phyloP scores from a whole-genome alignment of 192 early-diverging fungal genomes.

The Coemansia sp. region DNA sequence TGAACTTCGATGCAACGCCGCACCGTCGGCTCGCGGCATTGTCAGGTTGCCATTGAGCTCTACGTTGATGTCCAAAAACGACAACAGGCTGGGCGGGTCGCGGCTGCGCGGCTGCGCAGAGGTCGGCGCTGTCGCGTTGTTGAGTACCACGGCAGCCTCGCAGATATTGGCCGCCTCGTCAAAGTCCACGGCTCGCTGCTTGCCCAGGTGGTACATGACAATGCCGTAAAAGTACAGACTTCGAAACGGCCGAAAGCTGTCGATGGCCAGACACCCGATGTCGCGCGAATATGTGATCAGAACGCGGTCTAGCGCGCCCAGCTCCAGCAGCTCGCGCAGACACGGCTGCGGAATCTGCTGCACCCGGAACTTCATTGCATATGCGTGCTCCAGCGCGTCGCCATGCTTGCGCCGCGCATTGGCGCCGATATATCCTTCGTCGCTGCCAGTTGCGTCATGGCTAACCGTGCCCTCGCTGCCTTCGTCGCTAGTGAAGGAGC shows the following conservation, averaged over 20 bases:
- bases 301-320: conserved; percentile 31
- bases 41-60: conserved; percentile 1
- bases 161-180: conserved; percentile 15
- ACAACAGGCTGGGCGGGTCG: conserved; percentile 12
- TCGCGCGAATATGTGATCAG: conserved; percentile 15
- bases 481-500: neutral
- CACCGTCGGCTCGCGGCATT: conserved; percentile 6
- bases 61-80: conserved; percentile 21
- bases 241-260: conserved; percentile 33
- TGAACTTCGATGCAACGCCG: neutral
- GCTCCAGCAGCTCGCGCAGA: conserved; percentile 24
- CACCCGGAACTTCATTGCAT: conserved; percentile 8
- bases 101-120: neutral
- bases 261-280: conserved; percentile 27
- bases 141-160: conserved; percentile 30
- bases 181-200: conserved; percentile 2
- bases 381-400: neutral
- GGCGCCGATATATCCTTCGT: conserved; percentile 4
- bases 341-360: conserved; percentile 25
- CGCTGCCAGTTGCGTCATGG: neutral
- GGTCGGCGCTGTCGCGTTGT: conserved; percentile 20
- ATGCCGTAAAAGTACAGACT: conserved; percentile 32
- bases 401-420: neutral
- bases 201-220: conserved; percentile 23
- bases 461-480: neutral